phyloP scores from a whole-genome alignment of 768 basidiomycete species.

The Hygrocybe coccinea region DNA sequence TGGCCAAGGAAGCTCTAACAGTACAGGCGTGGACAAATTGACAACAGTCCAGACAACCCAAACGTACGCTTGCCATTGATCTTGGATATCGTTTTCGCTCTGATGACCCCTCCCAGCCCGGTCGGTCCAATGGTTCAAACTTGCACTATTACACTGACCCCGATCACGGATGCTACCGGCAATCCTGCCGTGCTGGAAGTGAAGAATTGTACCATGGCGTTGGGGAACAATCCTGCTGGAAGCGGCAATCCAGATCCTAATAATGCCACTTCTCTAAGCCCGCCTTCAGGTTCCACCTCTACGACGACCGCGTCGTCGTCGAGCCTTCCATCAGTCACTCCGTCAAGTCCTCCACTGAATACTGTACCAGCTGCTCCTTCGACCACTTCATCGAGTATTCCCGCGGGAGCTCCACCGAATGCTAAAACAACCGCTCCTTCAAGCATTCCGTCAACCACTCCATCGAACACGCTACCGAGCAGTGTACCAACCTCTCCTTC shows the following conservation, averaged over 20 bases:
- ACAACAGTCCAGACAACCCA: slow-evolving; percentile 41
- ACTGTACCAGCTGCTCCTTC: no score
- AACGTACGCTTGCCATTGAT: slow-evolving; percentile 37
- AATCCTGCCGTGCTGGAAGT: slow-evolving; percentile 49
- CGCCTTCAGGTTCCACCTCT: slow-evolving; percentile 11
- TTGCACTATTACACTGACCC: slow-evolving; percentile 57
- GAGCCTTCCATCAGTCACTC: background rate
- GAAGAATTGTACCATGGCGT: slow-evolving; percentile 44
- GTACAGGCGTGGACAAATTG: slow-evolving; percentile 14
- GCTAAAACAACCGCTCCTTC: no score
- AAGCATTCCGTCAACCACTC: no score
- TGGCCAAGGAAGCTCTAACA: slow-evolving; percentile 7
- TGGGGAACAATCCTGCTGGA: slow-evolving; percentile 12
- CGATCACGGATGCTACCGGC: slow-evolving; percentile 46
- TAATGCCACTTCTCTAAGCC: background rate
- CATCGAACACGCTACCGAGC: no score
- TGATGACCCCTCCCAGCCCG: slow-evolving; percentile 30
- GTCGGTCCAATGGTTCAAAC: slow-evolving; percentile 51
- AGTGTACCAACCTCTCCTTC: no score
- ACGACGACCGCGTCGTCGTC: background rate
- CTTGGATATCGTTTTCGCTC: slow-evolving; percentile 1
- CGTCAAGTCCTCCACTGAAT: no score
- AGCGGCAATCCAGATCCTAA: slow-evolving; percentile 1
- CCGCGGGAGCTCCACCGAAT: no score
- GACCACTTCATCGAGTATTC: no score